These are phyloP conservation scores for Alternaria longipes DNA, from an alignment of 2,329 filamentous ascomycete genomes.

Conservation along the genomic window DNA sequence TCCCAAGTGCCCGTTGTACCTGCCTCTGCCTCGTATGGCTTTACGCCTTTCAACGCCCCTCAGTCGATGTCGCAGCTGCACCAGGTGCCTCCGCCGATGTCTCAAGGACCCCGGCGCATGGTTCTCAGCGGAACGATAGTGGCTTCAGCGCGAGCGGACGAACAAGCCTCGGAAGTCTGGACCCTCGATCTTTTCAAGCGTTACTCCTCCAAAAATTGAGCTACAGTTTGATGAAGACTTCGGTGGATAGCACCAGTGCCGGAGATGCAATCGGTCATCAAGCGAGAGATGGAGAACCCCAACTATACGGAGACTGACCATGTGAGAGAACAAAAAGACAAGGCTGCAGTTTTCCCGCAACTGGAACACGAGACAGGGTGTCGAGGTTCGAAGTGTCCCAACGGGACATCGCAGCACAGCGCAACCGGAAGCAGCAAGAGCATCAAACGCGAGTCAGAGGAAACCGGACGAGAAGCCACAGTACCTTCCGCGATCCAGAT, in stretches of 20 bases:
- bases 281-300: conserved; percentile 39
- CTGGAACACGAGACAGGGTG: conserved; percentile 38
- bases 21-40: conserved; percentile 41
- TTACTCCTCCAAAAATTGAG: conserved; percentile 49
- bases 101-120: conserved; percentile 36
- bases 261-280: conserved; percentile 38
- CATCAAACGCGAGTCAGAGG: conserved; percentile 45
- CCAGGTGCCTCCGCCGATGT: conserved; percentile 34
- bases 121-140: conserved; percentile 46
- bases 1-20: conserved; percentile 36
- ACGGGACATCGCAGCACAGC: conserved; percentile 46
- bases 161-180: conserved; percentile 42
- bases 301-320: conserved; percentile 43
- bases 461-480: conserved; percentile 30
- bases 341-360: conserved; percentile 28
- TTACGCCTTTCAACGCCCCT: conserved; percentile 52
- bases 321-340: conserved; percentile 42
- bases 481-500: conserved; percentile 20
- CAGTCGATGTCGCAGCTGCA: conserved; percentile 43
- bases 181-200: conserved; percentile 45
- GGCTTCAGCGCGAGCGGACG: conserved; percentile 38
- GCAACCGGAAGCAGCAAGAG: conserved; percentile 47
- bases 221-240: conserved; percentile 45
- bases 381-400: conserved; percentile 43
- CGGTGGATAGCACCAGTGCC: conserved; percentile 47